Base-by-base conservation (phyloP, 768 basidiomycete genomes). In the Tulasnella calospora region DNA sequence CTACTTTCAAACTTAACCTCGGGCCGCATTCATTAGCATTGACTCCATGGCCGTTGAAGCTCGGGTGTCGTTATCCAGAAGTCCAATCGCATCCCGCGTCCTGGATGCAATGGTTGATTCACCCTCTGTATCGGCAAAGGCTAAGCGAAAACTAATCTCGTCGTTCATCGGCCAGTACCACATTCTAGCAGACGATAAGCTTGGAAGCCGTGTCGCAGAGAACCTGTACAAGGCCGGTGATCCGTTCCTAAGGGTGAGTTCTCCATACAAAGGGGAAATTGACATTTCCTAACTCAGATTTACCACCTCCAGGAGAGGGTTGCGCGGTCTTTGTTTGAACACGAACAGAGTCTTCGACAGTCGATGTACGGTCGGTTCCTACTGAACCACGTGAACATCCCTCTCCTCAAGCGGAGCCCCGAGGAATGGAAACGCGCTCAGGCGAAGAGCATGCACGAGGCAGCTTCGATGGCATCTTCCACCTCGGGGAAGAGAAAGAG, bases 141-240 rank as follows among this genome's bases (percentile, higher is more conserved):
- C 87, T 30, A 92, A 93, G 80, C 89, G 93, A 12, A 86, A 88
- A 80, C 88, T 97, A 72, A 88, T 98, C 69, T 86, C 91, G 83
- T 87, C 88, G 6, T 90, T 97, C 82, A 88, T 95, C 51, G 94
- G 92, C 8, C 88, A 92, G 79, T 98, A 92, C 84, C 91, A 92
- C 82, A 82, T 86, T 40, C 90, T 99, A 44, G 93, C 93, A 7
- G 93, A 96, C 83, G 95, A 98, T 83, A 90, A 92, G 69, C 90
- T 98, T 80, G 98, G 98, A 69, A 94, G 94, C 81, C 88, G 95
- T 71, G 91, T 99, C 0, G 94, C 89, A 6, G 97, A 96, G 82
- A 90, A 92, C n/a, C 94, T 92, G 81, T 99, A 95, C 95, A 90
- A 88, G 0, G 90, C 89, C 80, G 91, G 93, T n/a, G 98, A 99